phyloP scores from a whole-genome alignment of 495 filamentous ascomycete genomes.

The Penicillium bovifimosum region DNA sequence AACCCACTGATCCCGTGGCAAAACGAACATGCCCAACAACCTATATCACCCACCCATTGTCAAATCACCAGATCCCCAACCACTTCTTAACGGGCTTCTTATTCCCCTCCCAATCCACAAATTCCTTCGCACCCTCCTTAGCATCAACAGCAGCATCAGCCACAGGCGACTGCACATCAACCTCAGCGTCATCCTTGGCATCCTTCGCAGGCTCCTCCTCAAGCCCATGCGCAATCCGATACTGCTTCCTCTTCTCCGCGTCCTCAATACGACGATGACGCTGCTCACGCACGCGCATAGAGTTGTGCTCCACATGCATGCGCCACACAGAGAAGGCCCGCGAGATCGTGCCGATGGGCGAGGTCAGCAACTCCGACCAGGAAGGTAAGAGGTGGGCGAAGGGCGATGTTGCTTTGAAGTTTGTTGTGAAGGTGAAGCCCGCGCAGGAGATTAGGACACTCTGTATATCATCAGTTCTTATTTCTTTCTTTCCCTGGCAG shows the following conservation, averaged over 20 bases:
- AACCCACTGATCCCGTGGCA: background rate
- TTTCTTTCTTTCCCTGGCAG: background rate
- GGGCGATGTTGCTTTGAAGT: slow-evolving; percentile 64
- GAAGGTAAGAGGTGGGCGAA: slow-evolving; percentile 68
- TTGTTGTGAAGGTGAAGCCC: slow-evolving; percentile 58
- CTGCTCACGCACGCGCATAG: slow-evolving; percentile 58
- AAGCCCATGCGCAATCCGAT: slow-evolving; percentile 76
- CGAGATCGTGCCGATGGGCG: slow-evolving; percentile 56
- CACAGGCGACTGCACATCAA: slow-evolving; percentile 31
- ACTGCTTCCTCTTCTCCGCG: slow-evolving; percentile 70
- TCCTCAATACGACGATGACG: slow-evolving; percentile 66
- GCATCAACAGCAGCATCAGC: slow-evolving; percentile 25
- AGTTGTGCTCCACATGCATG: slow-evolving; percentile 61
- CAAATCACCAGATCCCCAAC: slow-evolving; percentile 54
- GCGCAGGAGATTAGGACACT: slow-evolving; percentile 63
- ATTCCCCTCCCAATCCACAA: slow-evolving; percentile 42
- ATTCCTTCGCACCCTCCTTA: slow-evolving; percentile 16
- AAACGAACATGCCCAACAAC: background rate
- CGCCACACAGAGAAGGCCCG: slow-evolving; percentile 60
- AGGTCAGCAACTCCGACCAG: slow-evolving; percentile 49
- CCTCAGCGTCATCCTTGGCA: slow-evolving; percentile 6
- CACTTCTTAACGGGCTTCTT: slow-evolving; percentile 54
- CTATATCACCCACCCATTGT: background rate
- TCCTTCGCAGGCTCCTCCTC: slow-evolving; percentile 39
- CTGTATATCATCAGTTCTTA: slow-evolving; percentile 29